Evolutionary conservation across 2,329 filamentous ascomycete species (phyloP).

Genomic region (Phyllosticta capitalensis): DNA sequence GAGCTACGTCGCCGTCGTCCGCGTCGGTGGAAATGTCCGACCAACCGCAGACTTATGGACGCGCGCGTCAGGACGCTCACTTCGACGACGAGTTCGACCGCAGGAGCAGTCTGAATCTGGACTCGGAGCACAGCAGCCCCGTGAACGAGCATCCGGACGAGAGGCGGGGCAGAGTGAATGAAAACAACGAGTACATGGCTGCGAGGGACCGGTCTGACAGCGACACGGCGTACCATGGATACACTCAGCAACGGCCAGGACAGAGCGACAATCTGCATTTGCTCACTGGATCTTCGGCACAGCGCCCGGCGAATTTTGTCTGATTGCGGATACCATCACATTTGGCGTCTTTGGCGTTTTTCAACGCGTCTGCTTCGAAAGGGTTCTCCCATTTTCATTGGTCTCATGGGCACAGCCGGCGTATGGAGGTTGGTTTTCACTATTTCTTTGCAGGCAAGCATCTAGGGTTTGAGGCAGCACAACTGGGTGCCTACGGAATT

Average conservation of each 20-base stretch:
- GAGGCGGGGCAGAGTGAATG: conserved; percentile 5
- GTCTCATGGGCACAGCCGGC: not conserved
- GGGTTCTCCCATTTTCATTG: not conserved
- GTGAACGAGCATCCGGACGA: conserved; percentile 7
- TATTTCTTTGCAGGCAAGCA: not conserved
- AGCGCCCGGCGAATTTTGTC: not conserved
- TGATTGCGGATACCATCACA: not conserved
- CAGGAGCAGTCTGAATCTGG: conserved; percentile 1
- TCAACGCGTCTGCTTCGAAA: not conserved
- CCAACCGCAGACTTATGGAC: not conserved
- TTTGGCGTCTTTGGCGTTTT: not conserved
- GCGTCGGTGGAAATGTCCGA: conserved; percentile 10
- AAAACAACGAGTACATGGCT: conserved; percentile 1
- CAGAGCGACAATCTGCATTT: not conserved
- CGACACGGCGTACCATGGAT: conserved; percentile 2
- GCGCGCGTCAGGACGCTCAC: not conserved
- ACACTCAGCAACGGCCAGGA: not conserved
- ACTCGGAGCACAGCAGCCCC: conserved; percentile 8
- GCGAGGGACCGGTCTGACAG: conserved; percentile 4
- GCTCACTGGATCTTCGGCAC: not conserved
- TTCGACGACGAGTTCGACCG: conserved; percentile 10
- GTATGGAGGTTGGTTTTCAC: not conserved
- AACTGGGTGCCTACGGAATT: not conserved
- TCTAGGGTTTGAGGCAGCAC: not conserved
- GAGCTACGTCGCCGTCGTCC: not conserved